Evolutionary conservation across 805 yeast genomes (phyloP).

Genomic region (Metschnikowia reukaufii): DNA sequence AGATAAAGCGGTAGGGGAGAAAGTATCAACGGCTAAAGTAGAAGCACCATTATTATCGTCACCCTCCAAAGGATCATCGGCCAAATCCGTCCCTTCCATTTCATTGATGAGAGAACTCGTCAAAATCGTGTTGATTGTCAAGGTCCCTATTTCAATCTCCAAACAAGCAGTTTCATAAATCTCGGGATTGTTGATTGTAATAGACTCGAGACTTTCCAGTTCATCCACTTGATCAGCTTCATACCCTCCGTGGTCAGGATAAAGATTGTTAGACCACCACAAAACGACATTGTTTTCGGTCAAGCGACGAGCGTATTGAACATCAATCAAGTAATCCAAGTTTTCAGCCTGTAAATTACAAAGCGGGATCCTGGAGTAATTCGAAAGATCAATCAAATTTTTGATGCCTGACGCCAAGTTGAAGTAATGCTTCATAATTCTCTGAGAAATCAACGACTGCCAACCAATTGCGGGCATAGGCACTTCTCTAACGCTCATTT

Average conservation of each 20-base stretch:
- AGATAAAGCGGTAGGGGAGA: constrained; percentile 69
- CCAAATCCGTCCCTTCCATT: constrained; percentile 81
- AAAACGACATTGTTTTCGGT: constrained; percentile 64
- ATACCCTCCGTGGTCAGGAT: constrained; percentile 82
- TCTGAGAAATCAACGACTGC: constrained; percentile 66
- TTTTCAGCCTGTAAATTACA: constrained; percentile 83
- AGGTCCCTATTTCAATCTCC: constrained; percentile 75
- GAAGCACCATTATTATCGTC: constrained; percentile 43
- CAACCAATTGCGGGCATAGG: constrained; percentile 76
- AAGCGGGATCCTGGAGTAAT: constrained; percentile 77
- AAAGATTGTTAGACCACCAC: constrained; percentile 89
- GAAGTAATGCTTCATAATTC: constrained; percentile 68
- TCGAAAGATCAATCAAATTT: constrained; percentile 62
- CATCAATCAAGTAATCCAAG: constrained; percentile 75
- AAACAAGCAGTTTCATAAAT: constrained; percentile 74
- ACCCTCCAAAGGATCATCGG: constrained; percentile 43
- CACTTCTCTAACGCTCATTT: constrained; percentile 57
- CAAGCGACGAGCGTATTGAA: constrained; percentile 80
- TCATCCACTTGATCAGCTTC: constrained; percentile 61
- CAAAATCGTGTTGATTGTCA: constrained; percentile 81
- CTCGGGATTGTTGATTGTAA: constrained; percentile 74
- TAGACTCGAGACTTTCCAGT: constrained; percentile 63
- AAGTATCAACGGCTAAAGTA: constrained; percentile 77
- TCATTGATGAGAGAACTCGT: constrained; percentile 83
- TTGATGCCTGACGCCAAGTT: constrained; percentile 72